phyloP scores from a whole-genome alignment of 148 eudicot genomes.

The Camellia japonica region DNA sequence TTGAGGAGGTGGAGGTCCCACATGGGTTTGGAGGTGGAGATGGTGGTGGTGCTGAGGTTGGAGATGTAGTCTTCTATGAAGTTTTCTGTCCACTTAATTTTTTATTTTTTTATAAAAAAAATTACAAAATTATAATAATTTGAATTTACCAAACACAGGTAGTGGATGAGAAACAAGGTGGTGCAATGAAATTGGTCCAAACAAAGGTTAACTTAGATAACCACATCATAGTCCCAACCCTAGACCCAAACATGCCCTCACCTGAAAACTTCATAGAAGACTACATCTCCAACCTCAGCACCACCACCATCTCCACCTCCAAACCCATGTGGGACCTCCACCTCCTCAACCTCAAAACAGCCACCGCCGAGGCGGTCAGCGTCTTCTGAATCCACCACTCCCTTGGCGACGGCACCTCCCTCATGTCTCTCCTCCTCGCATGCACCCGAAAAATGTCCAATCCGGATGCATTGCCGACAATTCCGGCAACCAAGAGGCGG shows the following conservation, averaged over 20 bases:
- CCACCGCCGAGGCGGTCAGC: constrained; percentile 14
- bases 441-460: constrained; percentile 27
- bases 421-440: constrained; percentile 31
- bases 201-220: constrained; percentile 16
- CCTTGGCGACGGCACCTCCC: constrained; percentile 32
- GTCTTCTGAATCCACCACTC: constrained; percentile 33
- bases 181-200: constrained; percentile 31
- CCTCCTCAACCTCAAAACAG: constrained; percentile 21
- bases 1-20: constrained; percentile 39
- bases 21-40: constrained; percentile 25
- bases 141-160: constrained; percentile 25
- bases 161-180: constrained; percentile 36
- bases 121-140: background rate
- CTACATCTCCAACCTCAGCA: constrained; percentile 30
- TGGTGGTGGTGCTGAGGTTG: constrained; percentile 24
- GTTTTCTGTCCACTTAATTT: background rate
- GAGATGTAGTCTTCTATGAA: constrained; percentile 33
- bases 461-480: constrained; percentile 18
- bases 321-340: constrained; percentile 39
- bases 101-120: no score
- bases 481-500: constrained; percentile 18
- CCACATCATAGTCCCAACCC: constrained; percentile 24
- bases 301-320: constrained; percentile 21
- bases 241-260: constrained; percentile 7
- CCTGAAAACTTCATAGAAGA: constrained; percentile 34